These are phyloP conservation scores for Talaromyces pinophilus DNA, from an alignment of 2,329 filamentous ascomycete species.

Conservation along the genomic window DNA sequence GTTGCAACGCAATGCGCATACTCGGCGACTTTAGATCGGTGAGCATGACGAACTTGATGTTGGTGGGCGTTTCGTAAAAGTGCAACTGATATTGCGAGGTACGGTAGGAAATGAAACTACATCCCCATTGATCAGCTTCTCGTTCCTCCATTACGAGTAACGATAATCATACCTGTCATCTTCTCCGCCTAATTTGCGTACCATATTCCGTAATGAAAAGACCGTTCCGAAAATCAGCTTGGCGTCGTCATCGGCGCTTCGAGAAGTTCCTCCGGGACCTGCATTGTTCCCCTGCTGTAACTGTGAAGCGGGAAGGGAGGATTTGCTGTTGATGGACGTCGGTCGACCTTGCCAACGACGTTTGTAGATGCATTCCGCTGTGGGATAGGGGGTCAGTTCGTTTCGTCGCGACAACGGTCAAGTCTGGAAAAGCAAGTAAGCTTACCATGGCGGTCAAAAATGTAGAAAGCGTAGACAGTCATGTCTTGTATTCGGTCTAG, in stretches of 20 bases:
- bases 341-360: conserved; percentile 73
- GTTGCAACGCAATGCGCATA: conserved; percentile 91
- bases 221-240: conserved; percentile 97
- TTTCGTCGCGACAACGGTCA: conserved; percentile 5
- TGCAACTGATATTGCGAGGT: conserved; percentile 97
- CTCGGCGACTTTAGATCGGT: conserved; percentile 87
- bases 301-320: conserved; percentile 50
- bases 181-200: conserved; percentile 86
- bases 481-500: conserved; percentile 51
- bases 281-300: conserved; percentile 50
- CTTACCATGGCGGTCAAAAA: conserved; percentile 97
- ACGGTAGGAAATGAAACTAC: conserved; percentile 85
- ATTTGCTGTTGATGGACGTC: conserved; percentile 48
- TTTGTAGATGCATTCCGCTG: conserved; percentile 97
- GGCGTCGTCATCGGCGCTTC: conserved; percentile 74
- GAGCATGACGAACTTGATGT: conserved; percentile 93
- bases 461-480: conserved; percentile 97
- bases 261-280: conserved; percentile 41
- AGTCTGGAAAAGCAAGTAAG: background rate
- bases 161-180: conserved; percentile 66
- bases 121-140: conserved; percentile 1
- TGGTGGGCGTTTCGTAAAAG: conserved; percentile 97
- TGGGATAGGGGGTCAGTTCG: conserved; percentile 40
- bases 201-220: conserved; percentile 96
- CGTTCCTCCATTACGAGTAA: background rate